Base-by-base conservation (phyloP, 345 rosid genomes). In the Turnera subulata region DNA sequence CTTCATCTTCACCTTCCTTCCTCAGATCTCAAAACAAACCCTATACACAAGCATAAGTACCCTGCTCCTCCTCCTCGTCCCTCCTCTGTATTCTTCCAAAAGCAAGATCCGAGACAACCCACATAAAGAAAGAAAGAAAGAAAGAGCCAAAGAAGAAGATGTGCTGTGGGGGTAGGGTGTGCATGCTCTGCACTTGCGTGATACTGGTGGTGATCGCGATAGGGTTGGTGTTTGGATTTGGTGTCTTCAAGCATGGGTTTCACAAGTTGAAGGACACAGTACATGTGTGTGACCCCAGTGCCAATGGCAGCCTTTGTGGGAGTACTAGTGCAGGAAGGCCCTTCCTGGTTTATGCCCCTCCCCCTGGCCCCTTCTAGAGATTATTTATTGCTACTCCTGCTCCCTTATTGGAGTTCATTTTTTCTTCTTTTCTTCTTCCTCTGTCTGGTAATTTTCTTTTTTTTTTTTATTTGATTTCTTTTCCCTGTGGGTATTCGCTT, bases 141-240 rank as follows among this genome's bases (percentile, higher is more conserved):
- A n/a, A n/a, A n/a, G n/a, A n/a, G n/a, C n/a, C 29, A 40, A 37
- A n/a, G 12, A 23, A 6, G 17, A 73, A 68, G 75, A 84, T 87
- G 95, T 87, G 95, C 56, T 83, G 91, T 53, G 86, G 88, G 38
- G 17, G 71, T 17, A 78, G 79, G 62, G 24, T 73, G 54, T 87
- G 96, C 74, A 87, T 87, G 97, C 15, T 78, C 46, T 78, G 88
- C 71, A 74, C 82, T 11, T 87, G 95, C 63, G 57, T 90, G 73
- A 59, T 87, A 1, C 72, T 82, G 25, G 91, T 85, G 62, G 87
- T 78, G 66, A 46, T 85, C 22, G 52, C 77, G 61, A 79, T 87
- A 51, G 97, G 96, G 1, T 38, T 85, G 9, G 22, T 85, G 10
- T 86, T 90, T 55, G 96, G 96, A 0, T 87, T 87, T 64, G 91